Evolutionary conservation across 2,329 filamentous ascomycete genomes (phyloP), one percentile per base, ranked within the genome.

Genomic region (Sclerotinia minor): DNA sequence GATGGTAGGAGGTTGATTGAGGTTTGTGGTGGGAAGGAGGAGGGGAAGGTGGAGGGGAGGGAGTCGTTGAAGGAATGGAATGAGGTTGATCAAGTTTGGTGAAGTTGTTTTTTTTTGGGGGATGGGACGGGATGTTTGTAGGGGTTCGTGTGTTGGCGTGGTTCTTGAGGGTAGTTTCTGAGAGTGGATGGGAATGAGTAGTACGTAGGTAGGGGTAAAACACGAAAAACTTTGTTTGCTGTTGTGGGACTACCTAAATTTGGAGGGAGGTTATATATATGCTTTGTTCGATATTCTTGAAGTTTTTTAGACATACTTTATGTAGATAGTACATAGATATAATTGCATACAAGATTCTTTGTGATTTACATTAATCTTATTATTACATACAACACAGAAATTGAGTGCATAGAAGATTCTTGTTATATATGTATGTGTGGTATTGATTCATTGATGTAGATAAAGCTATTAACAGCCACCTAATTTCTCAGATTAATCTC

Each of bases 61-160:
- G 29, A 61, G 6, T 13, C 1, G n/a, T 19, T 63, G n/a, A 47
- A 13, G 44, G 52, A 49, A 44, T 41, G 9, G 26, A 58, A 19
- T 47, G 50, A 32, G 50, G 21, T 45, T 57, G 63, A 65, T 47
- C 21, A 50, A 21, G 45, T 61, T 19, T 50, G 29, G 58, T 61
- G 32, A 35, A 21, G 32, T 24, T 24, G 1, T 41, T 41, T 24
- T 15, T 9, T 1, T 5, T n/a, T n/a, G n/a, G n/a, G 29, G 29
- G 5, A 29, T 29, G 41, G 26, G 19, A 11, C 19, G 50, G 0
- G 5, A 8, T 53, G 26, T 53, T 19, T 53, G 26, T 6, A 24
- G 7, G n/a, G 4, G 21, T 8, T 24, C 24, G 13, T 9, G 21
- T 9, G 47, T 15, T 41, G 38, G 38, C 15, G 15, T 13, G 11